These are phyloP conservation scores for Entomophthora muscae DNA, from an alignment of 371 early-diverging fungal genomes.

Conservation along the genomic window DNA sequence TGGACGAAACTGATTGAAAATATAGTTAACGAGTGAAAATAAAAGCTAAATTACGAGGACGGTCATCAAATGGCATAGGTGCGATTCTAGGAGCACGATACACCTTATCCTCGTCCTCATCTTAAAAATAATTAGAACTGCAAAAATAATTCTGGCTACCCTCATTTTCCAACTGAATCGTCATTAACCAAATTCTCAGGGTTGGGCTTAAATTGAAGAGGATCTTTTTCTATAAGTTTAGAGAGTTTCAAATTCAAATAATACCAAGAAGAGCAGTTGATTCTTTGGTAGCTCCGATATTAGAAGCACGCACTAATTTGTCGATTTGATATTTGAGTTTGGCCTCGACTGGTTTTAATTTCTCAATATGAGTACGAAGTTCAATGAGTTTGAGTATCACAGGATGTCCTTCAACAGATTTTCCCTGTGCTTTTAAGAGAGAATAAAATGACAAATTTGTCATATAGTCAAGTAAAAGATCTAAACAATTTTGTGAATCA, in stretches of 20 bases:
- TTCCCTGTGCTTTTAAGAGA: slow-evolving; percentile 59
- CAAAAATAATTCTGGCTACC: slow-evolving; percentile 7
- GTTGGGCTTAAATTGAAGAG: slow-evolving; percentile 76
- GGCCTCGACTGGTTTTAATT: slow-evolving; percentile 81
- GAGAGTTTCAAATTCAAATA: not conserved
- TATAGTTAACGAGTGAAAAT: not conserved
- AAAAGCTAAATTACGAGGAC: slow-evolving; percentile 15
- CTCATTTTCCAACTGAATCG: slow-evolving; percentile 23
- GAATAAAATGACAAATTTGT: slow-evolving; percentile 51
- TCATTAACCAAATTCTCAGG: slow-evolving; percentile 41
- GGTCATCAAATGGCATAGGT: slow-evolving; percentile 75
- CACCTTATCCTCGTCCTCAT: slow-evolving; percentile 17
- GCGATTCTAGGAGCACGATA: slow-evolving; percentile 80
- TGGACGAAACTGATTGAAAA: slow-evolving; percentile 19
- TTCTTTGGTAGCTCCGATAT: slow-evolving; percentile 19
- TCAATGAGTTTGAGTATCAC: slow-evolving; percentile 56
- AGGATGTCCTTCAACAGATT: slow-evolving; percentile 35
- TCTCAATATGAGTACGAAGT: slow-evolving; percentile 67
- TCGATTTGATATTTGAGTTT: slow-evolving; percentile 93
- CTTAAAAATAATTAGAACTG: slow-evolving; percentile 1
- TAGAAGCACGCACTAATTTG: slow-evolving; percentile 69
- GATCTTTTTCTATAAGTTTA: slow-evolving; percentile 26
- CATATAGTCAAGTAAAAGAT: slow-evolving; percentile 66
- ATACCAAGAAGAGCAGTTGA: not conserved
- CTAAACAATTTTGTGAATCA: not conserved